Evolutionary conservation across 805 yeast species (phyloP).

Genomic region (Cyberlindnera mycetangii): DNA sequence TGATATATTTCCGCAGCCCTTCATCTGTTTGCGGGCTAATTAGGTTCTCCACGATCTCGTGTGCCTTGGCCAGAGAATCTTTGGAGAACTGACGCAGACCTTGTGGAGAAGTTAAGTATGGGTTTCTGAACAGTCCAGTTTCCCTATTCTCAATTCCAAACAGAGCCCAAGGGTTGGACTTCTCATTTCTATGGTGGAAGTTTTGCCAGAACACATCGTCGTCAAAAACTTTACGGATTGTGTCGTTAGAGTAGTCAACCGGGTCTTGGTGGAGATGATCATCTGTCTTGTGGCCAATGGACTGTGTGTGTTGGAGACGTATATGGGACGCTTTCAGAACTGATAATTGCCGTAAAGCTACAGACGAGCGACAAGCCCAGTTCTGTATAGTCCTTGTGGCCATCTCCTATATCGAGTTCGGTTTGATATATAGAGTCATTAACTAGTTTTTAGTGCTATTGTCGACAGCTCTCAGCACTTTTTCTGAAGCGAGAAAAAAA

Average conservation of each 20-base stretch:
- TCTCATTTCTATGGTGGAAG: slow-evolving; percentile 34
- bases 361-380: background rate
- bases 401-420: too few species aligned
- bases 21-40: slow-evolving; percentile 40
- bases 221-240: slow-evolving; percentile 54
- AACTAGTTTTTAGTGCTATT: too few species aligned
- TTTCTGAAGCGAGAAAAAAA: too few species aligned
- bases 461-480: too few species aligned
- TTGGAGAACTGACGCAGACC: slow-evolving; percentile 69
- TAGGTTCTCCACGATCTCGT: slow-evolving; percentile 56
- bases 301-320: background rate
- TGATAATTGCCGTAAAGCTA: slow-evolving; percentile 1
- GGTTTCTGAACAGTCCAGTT: slow-evolving; percentile 75
- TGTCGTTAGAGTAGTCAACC: slow-evolving; percentile 18
- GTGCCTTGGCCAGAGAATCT: slow-evolving; percentile 63
- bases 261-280: slow-evolving; percentile 5
- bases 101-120: slow-evolving; percentile 61
- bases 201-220: slow-evolving; percentile 53
- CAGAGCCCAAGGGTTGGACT: slow-evolving; percentile 9
- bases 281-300: background rate
- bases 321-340: background rate
- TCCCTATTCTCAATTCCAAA: slow-evolving; percentile 19
- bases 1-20: slow-evolving; percentile 50
- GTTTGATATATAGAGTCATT: too few species aligned
- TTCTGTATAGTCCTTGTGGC: background rate